Base-by-base conservation (phyloP, 1,284 basidiomycete species). In the Sporisorium exsertum region DNA sequence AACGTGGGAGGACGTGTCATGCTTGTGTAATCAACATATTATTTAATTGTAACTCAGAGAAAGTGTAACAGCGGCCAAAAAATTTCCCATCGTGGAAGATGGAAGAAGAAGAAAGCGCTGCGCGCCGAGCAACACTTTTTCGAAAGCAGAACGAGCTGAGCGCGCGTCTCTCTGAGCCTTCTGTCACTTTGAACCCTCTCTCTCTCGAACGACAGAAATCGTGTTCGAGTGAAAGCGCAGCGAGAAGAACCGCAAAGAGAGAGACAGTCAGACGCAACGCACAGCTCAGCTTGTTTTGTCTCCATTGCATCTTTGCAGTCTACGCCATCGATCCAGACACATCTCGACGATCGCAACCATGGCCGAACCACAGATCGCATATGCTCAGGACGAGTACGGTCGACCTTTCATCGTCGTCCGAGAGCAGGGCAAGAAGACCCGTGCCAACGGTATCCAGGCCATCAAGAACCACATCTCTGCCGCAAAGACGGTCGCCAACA, bases 351-450 rank as follows among this genome's bases (percentile, higher is more conserved):
- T 32, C 47, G 18, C 47, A 49, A 79, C 16, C 43, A 83, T 83
- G 81, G 79, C 81, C 22, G 81, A 83, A 68, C 79, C 81, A 56
- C 82, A 84, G 64, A 77, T 84, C 52, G 72, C 80, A 56, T 83
- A 84, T 68, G 83, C 82, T 27, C 83, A 85, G 64, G 83, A 85
- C 61, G 83, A 96, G 94, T 97, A 95, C 87, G 95, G 95, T 52
- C 89, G 95, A 53, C 96, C 96, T 27, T 98, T 98, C 87, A 97
- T 99, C 86, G 96, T 99, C 86, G 90, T 97, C 68, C 91, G 95
- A 52, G 96, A 99, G 84, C 96, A 99, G 87, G 92, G 89, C 69
- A 97, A 88, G 87, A 98, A 97, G 89, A 97, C 94, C 22, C 91
- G 96, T 84, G 92, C 90, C 47, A 95, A 98, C 88, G 97, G 97